Evolutionary conservation across 2,329 filamentous ascomycete genomes (phyloP), one percentile per base, ranked within the genome.

Genomic region (Didymella pomorum): DNA sequence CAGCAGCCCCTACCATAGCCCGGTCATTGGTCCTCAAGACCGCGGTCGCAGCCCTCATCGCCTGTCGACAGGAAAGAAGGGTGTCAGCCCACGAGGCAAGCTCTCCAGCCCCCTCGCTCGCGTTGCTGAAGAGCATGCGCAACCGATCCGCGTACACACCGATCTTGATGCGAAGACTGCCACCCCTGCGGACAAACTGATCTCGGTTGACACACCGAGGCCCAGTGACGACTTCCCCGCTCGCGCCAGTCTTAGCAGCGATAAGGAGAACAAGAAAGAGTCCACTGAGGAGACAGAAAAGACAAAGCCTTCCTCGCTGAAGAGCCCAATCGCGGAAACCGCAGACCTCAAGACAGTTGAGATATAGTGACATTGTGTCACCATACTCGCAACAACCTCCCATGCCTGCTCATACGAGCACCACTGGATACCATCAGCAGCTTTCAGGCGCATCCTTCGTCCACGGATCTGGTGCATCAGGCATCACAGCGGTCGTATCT

Each of bases 11-110:
- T 93, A 93, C 72, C 82, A 83, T 45, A 89, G 85, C 71, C 89
- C 89, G 1, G 82, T 83, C 3, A 86, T 89, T 44, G 78, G 81
- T 5, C 73, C 71, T 7, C 81, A 81, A 58, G 82, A 83, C 39
- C 87, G 91, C 33, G 91, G 91, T 55, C 84, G 91, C 46, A 89
- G 89, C 35, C 84, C 91, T 73, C 88, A 92, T 68, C 84, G 90
- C 43, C 84, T 90, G 33, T 73, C 72, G 66, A 85, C 83, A 58
- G 86, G 86, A 50, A 88, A 87, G 25, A 76, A 75, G 59, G 78
- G 81, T 84, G 62, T 89, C 20, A 90, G 87, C 58, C 85, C 89
- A 1, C 83, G 85, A 12, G 87, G 84, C 61, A 85, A 86, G 65
- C 88, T 92, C 69, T 84, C 88, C 14, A 91, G 88, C 66, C 90